Base-by-base conservation (phyloP, 2,329 filamentous ascomycete species). In the Botrytis medusae region DNA sequence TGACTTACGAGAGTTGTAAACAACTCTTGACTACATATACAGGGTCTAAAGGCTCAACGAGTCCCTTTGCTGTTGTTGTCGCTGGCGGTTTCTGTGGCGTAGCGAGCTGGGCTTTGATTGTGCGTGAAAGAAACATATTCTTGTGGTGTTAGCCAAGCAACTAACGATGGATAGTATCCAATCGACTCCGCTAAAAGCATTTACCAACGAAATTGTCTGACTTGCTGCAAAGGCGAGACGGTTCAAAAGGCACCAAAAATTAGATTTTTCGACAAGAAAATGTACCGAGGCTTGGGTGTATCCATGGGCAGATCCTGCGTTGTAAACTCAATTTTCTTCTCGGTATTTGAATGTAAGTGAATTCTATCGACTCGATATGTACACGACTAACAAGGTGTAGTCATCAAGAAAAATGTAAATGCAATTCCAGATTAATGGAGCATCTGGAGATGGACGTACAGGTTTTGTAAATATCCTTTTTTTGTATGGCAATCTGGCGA, bases 291-390 rank as follows among this genome's bases (percentile, higher is more conserved):
- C 44, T 86, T 97, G 4, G 92, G 91, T 34, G 93, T 96, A 40
- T 95, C 92, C 54, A 95, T 96, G 90, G 88, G 89, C 77, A 90
- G 93, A 72, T 95, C 93, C 20, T 94, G 92, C 79, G 86, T 93
- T 70, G 90, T 96, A 77, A 97, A 97, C 81, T 93, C 93, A 77
- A 92, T 97, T 79, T 97, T 97, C 86, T 97, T 97, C 84, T 94
- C 92, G 61, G 92, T 91, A 57, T 97, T 96, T 81, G 93, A 97
- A 83, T 91, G 71, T 73, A 73, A 70, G 71, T 44, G 40, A 32
- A 57, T 12, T 32, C 12, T 16, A 34, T 32, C 16, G n/a, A 44
- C 29, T 72, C 32, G 3, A 22, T 22, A 16, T 12, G 9, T 44
- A 34, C 29, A 67, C 32, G 22, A 62, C 42, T 59, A 29, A 73